Conservation (phyloP, 345 rosid genomes). For the Gossypium bickii region DNA sequence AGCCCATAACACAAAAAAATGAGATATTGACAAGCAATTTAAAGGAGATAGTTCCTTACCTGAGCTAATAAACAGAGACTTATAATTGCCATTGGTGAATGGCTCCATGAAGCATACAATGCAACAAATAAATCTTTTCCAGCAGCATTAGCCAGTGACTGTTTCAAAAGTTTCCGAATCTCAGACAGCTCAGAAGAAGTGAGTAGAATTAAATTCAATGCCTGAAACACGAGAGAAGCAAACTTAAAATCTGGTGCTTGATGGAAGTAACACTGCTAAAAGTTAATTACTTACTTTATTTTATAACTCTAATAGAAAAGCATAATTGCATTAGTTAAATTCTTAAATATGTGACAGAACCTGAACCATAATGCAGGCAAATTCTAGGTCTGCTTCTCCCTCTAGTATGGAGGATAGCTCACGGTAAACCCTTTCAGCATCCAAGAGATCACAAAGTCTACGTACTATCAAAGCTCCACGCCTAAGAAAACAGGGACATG, state of each 20-base stretch:
- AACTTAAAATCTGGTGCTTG: background rate
- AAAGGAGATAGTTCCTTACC: slow-evolving; percentile 34
- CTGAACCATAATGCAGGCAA: slow-evolving; percentile 99
- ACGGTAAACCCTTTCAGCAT: slow-evolving; percentile 91
- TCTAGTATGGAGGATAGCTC: slow-evolving; percentile 91
- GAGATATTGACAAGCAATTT: background rate
- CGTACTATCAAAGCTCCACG: slow-evolving; percentile 97
- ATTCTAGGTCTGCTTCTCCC: slow-evolving; percentile 93
- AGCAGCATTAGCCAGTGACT: slow-evolving; percentile 66
- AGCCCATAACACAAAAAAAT: background rate
- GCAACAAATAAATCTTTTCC: slow-evolving; percentile 84
- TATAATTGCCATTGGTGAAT: slow-evolving; percentile 97
- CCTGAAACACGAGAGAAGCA: slow-evolving; percentile 46
- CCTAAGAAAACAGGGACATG: slow-evolving; percentile 33
- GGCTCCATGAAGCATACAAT: slow-evolving; percentile 96
- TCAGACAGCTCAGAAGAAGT: slow-evolving; percentile 91
- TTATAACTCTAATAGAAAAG: background rate
- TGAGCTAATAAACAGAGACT: slow-evolving; percentile 97
- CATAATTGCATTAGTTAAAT: background rate
- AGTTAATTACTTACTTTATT: background rate
- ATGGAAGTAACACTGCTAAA: background rate
- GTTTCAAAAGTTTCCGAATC: slow-evolving; percentile 76
- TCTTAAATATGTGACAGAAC: slow-evolving; percentile 35
- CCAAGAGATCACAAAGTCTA: slow-evolving; percentile 84
- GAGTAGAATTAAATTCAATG: slow-evolving; percentile 90